Base-by-base conservation (phyloP, 495 filamentous ascomycete species). In the Neurospora sp. region DNA sequence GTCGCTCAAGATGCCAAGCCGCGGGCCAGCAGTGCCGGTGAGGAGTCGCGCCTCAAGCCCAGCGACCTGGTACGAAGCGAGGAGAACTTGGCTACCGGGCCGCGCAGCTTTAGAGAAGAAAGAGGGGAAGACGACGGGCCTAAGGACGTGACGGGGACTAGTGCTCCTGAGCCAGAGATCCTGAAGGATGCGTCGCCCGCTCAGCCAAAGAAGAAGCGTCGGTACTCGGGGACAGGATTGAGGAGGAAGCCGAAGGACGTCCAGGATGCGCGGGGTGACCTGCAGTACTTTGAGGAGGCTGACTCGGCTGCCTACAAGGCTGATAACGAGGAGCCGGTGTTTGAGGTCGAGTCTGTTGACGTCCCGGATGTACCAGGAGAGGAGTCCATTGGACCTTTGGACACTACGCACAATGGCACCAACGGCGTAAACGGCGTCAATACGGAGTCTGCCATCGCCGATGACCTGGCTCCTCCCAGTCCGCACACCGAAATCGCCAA, bases 221-320 rank as follows among this genome's bases (percentile, higher is more conserved):
- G 93, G 39, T 94, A 94, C 81, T 97, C 93, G 9, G 93, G 92
- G 31, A 90, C 91, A 73, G 92, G 92, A 21, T 84, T 97, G 42
- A 89, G 90, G 43, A 86, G 92, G 40, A 89, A 88, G 78, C 91
- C 89, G 21, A 81, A 84, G 69, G 90, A 90, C 73, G 87, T 94
- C 13, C 85, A 82, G 17, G 85, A 85, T n/a, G 84, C 88, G 24
- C 85, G 88, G 21, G 88, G 91, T n/a, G 88, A 92, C 62, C 84
- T 97, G 7, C 87, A 95, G 79, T 96, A 92, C 76, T 94, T 91
- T 74, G 93, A 94, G 76, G 93, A 89, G 72, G 85, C 85, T 21
- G 87, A 90, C 74, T 88, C 97, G 72, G 92, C 92, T 54, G 93
- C 90, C 7, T 96, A 97, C 82, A 90, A 92, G 75, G 92, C 89